phyloP scores from a whole-genome alignment of 768 basidiomycete species.

The Boletus coccyginus region DNA sequence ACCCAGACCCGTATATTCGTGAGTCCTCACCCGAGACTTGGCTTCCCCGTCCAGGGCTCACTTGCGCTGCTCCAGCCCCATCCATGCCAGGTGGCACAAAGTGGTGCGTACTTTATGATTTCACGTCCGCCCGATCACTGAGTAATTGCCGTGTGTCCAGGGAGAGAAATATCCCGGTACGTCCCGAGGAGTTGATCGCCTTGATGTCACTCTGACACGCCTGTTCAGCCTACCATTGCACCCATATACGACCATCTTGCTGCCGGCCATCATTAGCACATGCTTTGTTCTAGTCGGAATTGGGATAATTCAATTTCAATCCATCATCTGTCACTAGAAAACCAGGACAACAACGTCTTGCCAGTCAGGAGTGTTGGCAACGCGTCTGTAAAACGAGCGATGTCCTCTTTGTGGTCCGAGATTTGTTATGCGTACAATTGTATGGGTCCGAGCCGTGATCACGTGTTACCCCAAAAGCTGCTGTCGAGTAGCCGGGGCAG shows the following conservation, averaged over 20 bases:
- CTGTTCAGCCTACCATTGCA: constrained; percentile 54
- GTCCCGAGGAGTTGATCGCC: constrained; percentile 24
- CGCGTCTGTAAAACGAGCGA: background rate
- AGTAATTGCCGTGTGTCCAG: constrained; percentile 32
- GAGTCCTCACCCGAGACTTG: constrained; percentile 35
- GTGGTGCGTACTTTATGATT: constrained; percentile 58
- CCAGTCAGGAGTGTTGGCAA: too few relatives aligned
- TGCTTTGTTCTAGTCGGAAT: background rate
- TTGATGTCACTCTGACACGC: background rate
- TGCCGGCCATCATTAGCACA: constrained; percentile 30
- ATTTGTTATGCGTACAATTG: background rate
- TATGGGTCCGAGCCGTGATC: background rate
- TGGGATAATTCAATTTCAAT: background rate
- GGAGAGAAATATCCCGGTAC: constrained; percentile 82
- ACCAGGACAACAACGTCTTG: background rate
- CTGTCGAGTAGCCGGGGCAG: constrained; percentile 11
- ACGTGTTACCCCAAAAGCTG: constrained; percentile 22
- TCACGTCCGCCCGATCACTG: background rate
- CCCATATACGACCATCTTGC: constrained; percentile 62
- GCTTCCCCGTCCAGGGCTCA: constrained; percentile 2
- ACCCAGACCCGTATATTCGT: constrained; percentile 95
- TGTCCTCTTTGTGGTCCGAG: background rate
- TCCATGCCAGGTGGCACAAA: constrained; percentile 90
- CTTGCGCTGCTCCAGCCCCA: constrained; percentile 50
- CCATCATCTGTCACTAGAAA: background rate